Conservation (phyloP, 1,284 basidiomycete species). For the Malassezia japonica region DNA sequence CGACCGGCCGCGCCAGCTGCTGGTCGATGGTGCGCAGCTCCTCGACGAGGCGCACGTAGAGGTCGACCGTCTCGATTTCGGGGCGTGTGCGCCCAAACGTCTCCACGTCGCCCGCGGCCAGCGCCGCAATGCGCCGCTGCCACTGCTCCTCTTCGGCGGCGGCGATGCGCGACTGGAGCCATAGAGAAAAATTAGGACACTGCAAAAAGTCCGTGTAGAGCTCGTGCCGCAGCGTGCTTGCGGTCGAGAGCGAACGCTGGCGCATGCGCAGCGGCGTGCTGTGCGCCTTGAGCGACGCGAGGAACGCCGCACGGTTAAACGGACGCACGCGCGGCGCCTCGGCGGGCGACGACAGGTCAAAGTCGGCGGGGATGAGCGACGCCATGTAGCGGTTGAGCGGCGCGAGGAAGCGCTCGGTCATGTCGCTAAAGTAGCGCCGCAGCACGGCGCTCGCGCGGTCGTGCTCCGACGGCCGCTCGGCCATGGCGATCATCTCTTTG, state of each 20-base stretch:
- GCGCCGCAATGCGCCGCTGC: conserved; percentile 25
- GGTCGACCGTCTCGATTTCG: conserved; percentile 38
- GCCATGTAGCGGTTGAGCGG: conserved; percentile 88
- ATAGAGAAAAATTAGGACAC: conserved; percentile 42
- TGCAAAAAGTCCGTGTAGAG: conserved; percentile 40
- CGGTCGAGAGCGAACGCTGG: conserved; percentile 42
- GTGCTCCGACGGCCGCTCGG: conserved; percentile 18
- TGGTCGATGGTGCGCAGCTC: conserved; percentile 32
- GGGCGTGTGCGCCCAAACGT: conserved; percentile 24
- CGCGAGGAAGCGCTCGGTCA: conserved; percentile 79
- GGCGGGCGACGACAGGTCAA: conserved; percentile 27
- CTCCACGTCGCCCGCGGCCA: conserved; percentile 34
- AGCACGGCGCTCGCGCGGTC: conserved; percentile 53
- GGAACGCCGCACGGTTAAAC: conserved; percentile 69
- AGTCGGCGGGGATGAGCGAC: conserved; percentile 50
- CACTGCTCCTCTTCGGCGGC: conserved; percentile 40
- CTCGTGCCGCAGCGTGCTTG: conserved; percentile 24
- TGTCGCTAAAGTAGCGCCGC: conserved; percentile 72
- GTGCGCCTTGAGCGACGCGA: conserved; percentile 68
- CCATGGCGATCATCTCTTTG: conserved; percentile 53
- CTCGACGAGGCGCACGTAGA: conserved; percentile 30
- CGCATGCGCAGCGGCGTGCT: conserved; percentile 52
- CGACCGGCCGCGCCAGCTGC: conserved; percentile 19
- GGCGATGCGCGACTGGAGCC: conserved; percentile 31
- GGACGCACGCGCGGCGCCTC: conserved; percentile 51